Evolutionary conservation across 2,329 filamentous ascomycete species (phyloP), one percentile per base, ranked within the genome.

Genomic region (Clarireedia monteithiana): DNA sequence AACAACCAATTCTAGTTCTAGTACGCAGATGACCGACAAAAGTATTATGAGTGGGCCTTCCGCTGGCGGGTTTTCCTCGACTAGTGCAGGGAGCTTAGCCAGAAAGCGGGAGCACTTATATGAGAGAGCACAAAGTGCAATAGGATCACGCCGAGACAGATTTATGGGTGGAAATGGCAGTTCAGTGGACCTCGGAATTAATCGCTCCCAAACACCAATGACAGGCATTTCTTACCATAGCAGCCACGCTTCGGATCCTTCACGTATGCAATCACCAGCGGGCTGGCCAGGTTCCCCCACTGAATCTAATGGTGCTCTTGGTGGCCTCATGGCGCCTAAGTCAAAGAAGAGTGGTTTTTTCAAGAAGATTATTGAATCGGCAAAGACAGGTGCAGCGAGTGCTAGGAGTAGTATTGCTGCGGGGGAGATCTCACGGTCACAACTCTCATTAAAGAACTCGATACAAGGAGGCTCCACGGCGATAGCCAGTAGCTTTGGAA

Each of bases 21-120:
- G 85, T 61, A 91, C 88, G 1, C 83, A 88, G 63, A 84, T 83
- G 68, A 96, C 90, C 15, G 84, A 86, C 63, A 83, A 86, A 64
- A 97, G 89, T 66, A 71, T 99, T 45, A 96, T 96, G 92, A 97
- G 92, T 69, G 94, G 92, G 3, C 80, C 83, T 52, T 97, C 94
- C 53, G 94, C 94, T 0, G 85, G 91, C 50, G 92, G 82, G 12
- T 90, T 96, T 71, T 97, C 92, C 70, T 89, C 91, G 50, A 97
- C 94, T 15, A 97, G 94, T 72, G 94, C 94, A 15, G 94, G 91
- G 53, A 97, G 92, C 72, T 83, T 95, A 61, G 91, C 91, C 30
- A 83, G 91, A 59, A 88, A 88, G 66, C 86, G 85, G 62, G 71
- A 71, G 52, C 61, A 61, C 15, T 47, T 67, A 66, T 71, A 77